Percentiles rank a stretch among this genome's conserved stretches.
Evolutionary conservation across 768 basidiomycete species (phyloP).

Genomic region (Galerina marginata): DNA sequence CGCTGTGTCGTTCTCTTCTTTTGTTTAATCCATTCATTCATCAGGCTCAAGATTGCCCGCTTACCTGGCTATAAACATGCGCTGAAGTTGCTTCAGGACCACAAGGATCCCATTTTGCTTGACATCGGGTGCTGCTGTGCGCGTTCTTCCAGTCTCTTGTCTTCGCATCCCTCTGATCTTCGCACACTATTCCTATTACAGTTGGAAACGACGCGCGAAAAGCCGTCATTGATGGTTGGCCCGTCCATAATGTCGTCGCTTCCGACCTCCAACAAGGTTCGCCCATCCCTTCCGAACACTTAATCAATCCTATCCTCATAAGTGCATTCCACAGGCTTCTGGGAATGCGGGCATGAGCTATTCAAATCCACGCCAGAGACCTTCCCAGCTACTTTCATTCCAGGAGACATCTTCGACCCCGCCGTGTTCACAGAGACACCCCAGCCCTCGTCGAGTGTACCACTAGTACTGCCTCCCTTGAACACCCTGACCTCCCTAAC

Average conservation of each 20-base stretch:
- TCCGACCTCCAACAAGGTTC: slow-evolving; percentile 41
- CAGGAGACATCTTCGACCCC: slow-evolving; percentile 59
- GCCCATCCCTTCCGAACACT: too few relatives aligned
- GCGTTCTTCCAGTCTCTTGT: neutral
- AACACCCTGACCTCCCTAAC: slow-evolving; percentile 29
- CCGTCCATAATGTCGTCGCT: slow-evolving; percentile 39
- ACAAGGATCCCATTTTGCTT: slow-evolving; percentile 39
- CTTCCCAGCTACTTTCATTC: slow-evolving; percentile 47
- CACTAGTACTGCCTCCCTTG: neutral
- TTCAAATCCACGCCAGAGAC: slow-evolving; percentile 47
- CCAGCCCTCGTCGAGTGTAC: too few relatives aligned
- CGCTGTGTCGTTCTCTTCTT: neutral
- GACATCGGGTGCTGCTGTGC: slow-evolving; percentile 53
- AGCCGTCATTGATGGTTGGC: slow-evolving; percentile 45
- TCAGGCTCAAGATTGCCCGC: slow-evolving; percentile 26
- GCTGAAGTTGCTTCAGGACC: slow-evolving; percentile 29
- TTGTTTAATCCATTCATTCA: neutral
- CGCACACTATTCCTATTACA: slow-evolving; percentile 15
- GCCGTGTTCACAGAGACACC: neutral
- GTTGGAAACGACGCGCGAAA: slow-evolving; percentile 48
- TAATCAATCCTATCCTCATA: neutral
- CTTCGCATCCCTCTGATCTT: too few relatives aligned
- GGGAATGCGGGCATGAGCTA: slow-evolving; percentile 66
- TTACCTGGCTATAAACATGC: slow-evolving; percentile 38
- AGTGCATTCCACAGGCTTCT: slow-evolving; percentile 48